Base-by-base conservation (phyloP, 345 rosid genomes). In the Raphanus raphanistrum region DNA sequence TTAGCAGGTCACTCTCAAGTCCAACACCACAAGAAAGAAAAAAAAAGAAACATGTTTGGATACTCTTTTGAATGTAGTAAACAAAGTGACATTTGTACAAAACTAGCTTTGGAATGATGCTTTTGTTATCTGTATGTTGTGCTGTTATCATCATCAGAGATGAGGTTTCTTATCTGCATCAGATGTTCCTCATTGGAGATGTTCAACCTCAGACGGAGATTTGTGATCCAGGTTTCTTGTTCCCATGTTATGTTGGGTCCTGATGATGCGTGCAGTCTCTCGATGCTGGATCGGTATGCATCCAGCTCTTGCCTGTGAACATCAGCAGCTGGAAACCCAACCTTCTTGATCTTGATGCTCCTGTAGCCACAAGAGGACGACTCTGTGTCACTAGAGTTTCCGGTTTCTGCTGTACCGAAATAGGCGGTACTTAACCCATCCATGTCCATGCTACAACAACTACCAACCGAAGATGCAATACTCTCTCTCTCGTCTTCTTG, bases 171-270 rank as follows among this genome's bases (percentile, higher is more conserved):
- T 77, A 89, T 83, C 87, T 88, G 90, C 88, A 67, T 74, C 86
- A 89, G 87, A 81, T 93, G 93, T 79, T 93, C 98, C 72, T 93
- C 95, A 31, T 91, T 91, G 5, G 97, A 82, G 69, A 93, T 87
- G 84, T 93, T 85, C 76, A 93, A 86, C 68, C 79, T 87, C 68
- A 78, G 79, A 12, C 97, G 93, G 58, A 93, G 98, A 84, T 93
- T 87, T 32, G 97, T 93, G 81, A 93, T 84, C 84, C 92, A 80
- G n/a, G 84, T 74, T 83, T 93, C 95, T 84, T 89, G 89, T 77
- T 91, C 98, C 98, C 97, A 93, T 75, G 87, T 89, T 72, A 92
- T 67, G 54, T 77, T 59, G 0, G 96, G 90, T 66, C 98, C 94
- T 0, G 91, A 88, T 62, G 91, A 88, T 62, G 91, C 98, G 79